phyloP scores from a whole-genome alignment of 257 asterid species.

The Solanum neorickii region DNA sequence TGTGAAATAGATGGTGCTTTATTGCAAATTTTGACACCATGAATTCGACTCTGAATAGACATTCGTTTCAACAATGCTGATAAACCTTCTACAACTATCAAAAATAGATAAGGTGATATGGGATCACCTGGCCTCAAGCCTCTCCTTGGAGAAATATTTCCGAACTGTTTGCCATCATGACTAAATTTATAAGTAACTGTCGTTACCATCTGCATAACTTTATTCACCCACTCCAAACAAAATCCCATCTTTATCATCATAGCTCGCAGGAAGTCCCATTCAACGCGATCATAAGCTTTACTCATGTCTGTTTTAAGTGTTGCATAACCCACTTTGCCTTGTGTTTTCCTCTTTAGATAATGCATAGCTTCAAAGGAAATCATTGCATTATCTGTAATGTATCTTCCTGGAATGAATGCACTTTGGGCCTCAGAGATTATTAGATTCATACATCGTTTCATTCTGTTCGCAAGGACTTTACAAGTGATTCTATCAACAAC shows the following conservation, averaged over 20 bases:
- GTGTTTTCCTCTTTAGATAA: background rate
- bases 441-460: too few species aligned
- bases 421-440: background rate
- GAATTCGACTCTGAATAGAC: background rate
- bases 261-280: background rate
- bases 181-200: background rate
- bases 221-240: background rate
- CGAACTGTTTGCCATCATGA: background rate
- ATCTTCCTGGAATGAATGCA: background rate
- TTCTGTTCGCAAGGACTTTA: background rate
- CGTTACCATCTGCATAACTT: background rate
- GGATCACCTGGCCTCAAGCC: background rate
- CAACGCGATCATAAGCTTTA: too few species aligned
- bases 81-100: background rate
- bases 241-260: background rate
- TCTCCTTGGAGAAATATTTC: background rate
- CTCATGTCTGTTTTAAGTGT: background rate
- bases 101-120: background rate
- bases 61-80: too few species aligned
- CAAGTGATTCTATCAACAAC: background rate
- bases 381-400: too few species aligned
- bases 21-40: background rate
- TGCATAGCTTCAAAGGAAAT: background rate
- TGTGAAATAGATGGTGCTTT: background rate
- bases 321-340: background rate